A percentile compares a stretch with the other conserved stretches of the same genome.
These are phyloP conservation scores for Rosa lucieae DNA, from an alignment of 306 rosid species.

Conservation along the genomic window DNA sequence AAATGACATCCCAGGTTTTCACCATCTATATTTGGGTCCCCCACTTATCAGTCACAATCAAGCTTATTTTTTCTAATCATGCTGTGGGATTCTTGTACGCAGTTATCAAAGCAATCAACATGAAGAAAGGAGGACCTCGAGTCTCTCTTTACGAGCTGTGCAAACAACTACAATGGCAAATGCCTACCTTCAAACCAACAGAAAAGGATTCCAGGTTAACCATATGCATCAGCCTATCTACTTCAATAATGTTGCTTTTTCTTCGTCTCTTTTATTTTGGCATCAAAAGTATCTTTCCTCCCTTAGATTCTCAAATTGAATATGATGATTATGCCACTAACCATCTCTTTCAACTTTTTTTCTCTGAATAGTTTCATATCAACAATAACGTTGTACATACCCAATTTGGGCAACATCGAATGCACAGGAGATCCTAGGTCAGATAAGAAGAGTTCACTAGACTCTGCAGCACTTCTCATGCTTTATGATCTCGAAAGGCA, in stretches of 20 bases:
- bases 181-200: constrained; percentile 54
- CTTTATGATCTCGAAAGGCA: constrained; percentile 57
- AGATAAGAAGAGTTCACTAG: constrained; percentile 80
- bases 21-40: constrained; percentile 9
- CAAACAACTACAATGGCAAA: constrained; percentile 75
- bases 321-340: constrained; percentile 48
- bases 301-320: constrained; percentile 43
- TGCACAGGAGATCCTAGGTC: constrained; percentile 73
- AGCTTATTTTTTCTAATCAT: not conserved
- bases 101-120: constrained; percentile 55
- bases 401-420: constrained; percentile 50
- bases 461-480: constrained; percentile 69
- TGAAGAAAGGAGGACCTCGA: constrained; percentile 93
- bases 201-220: constrained; percentile 68
- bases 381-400: constrained; percentile 59
- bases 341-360: constrained; percentile 18
- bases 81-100: constrained; percentile 1
- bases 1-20: constrained; percentile 53
- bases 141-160: constrained; percentile 57
- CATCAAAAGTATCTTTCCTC: constrained; percentile 21
- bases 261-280: not conserved
- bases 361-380: constrained; percentile 54
- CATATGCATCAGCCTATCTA: constrained; percentile 7
- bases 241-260: not conserved
- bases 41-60: not conserved